Conservation (phyloP, 331 rosid species). For the Malus hybrid region DNA sequence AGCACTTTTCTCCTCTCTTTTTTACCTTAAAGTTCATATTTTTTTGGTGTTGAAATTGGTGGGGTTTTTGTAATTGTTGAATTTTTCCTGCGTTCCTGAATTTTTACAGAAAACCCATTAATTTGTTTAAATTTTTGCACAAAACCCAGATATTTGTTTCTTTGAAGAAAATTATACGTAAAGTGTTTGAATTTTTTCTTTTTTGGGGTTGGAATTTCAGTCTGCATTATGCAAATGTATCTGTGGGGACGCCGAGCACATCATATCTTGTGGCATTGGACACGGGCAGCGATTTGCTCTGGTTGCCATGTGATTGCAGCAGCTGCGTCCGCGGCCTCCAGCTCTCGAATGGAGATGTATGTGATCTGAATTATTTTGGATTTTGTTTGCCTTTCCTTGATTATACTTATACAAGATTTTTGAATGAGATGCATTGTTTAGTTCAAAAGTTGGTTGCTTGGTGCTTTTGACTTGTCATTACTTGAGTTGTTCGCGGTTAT, state of each 20-base stretch:
- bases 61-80: background rate
- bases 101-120: background rate
- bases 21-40: background rate
- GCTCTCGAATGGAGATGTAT: conserved; percentile 25
- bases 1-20: background rate
- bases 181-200: background rate
- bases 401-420: no score
- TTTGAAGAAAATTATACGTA: background rate
- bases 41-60: background rate
- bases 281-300: conserved; percentile 89
- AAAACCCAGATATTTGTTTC: background rate
- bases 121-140: no score
- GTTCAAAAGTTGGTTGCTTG: background rate
- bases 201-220: conserved; percentile 43
- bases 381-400: background rate
- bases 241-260: conserved; percentile 74
- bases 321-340: conserved; percentile 29
- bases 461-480: background rate
- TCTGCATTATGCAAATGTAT: conserved; percentile 76
- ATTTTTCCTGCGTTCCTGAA: background rate
- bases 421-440: background rate
- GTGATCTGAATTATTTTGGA: background rate
- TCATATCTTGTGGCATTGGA: conserved; percentile 85
- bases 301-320: conserved; percentile 88
- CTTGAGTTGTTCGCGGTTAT: background rate